Percentiles rank a stretch among this genome's conserved stretches.
These are phyloP conservation scores for Penicillium corylophilum DNA, from an alignment of 2,329 filamentous ascomycete species.

Conservation along the genomic window DNA sequence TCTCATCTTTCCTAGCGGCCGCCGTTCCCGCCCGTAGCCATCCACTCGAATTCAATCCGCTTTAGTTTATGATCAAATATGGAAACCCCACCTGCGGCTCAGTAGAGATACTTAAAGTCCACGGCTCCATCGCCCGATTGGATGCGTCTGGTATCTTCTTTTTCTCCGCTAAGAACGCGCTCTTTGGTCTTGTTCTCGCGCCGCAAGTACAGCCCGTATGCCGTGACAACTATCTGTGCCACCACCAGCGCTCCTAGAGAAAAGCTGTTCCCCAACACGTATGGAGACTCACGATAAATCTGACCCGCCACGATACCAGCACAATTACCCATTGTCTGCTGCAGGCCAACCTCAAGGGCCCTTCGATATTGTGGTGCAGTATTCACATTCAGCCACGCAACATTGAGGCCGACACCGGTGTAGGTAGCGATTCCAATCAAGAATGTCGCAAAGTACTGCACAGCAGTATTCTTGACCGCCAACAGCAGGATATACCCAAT, in stretches of 20 bases:
- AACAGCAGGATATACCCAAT: conserved; percentile 53
- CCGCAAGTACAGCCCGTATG: conserved; percentile 46
- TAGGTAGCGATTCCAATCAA: conserved; percentile 51
- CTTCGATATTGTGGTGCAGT: conserved; percentile 50
- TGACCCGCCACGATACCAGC: conserved; percentile 52
- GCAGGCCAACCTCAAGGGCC: conserved; percentile 48
- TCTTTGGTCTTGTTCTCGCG: conserved; percentile 42
- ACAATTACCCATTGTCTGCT: conserved; percentile 50
- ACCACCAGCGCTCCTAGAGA: conserved; percentile 38
- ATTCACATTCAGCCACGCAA: conserved; percentile 52
- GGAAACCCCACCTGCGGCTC: background rate
- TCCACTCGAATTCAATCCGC: too few relatives aligned
- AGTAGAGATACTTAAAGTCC: conserved; percentile 51
- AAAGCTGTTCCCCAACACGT: conserved; percentile 39
- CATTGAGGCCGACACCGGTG: conserved; percentile 47
- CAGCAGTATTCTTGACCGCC: conserved; percentile 48
- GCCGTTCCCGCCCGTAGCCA: too few relatives aligned
- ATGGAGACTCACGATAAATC: conserved; percentile 42
- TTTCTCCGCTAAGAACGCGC: conserved; percentile 42
- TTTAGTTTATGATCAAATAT: too few relatives aligned
- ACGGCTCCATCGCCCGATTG: conserved; percentile 49
- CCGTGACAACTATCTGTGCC: conserved; percentile 38
- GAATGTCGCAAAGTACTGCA: conserved; percentile 53
- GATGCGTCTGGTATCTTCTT: conserved; percentile 47
- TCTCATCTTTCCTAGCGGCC: too few relatives aligned